Percentiles rank a stretch among this genome's conserved stretches.
phyloP scores from a whole-genome alignment of 495 filamentous ascomycete species.

The Haplographium delicatum region DNA sequence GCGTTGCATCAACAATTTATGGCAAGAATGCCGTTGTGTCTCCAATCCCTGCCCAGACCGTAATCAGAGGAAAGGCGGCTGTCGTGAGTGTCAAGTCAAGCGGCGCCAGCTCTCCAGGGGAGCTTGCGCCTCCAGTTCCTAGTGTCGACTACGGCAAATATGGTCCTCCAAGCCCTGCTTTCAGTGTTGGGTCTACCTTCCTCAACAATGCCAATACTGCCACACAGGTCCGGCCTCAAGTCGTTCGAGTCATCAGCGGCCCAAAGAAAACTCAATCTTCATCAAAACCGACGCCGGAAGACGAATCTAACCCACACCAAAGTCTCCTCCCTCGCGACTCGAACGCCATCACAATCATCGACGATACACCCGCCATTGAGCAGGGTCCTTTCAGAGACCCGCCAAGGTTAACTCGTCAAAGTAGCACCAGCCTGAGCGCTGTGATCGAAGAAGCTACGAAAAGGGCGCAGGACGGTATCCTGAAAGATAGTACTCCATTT shows the following conservation, averaged over 20 bases:
- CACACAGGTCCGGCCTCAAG: slow-evolving; percentile 46
- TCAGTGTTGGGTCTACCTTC: slow-evolving; percentile 62
- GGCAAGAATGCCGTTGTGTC: slow-evolving; percentile 79
- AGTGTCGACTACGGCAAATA: slow-evolving; percentile 48
- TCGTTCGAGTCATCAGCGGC: slow-evolving; percentile 46
- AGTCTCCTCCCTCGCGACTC: slow-evolving; percentile 23
- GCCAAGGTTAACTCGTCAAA: slow-evolving; percentile 27
- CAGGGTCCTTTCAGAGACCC: slow-evolving; percentile 59
- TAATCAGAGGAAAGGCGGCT: slow-evolving; percentile 76
- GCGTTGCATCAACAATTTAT: slow-evolving; percentile 89
- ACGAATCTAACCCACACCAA: slow-evolving; percentile 27
- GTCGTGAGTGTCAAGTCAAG: slow-evolving; percentile 82
- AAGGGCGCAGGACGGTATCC: slow-evolving; percentile 25
- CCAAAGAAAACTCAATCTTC: slow-evolving; percentile 36
- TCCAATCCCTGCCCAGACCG: slow-evolving; percentile 76
- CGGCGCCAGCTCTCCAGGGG: slow-evolving; percentile 39
- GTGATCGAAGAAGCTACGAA: slow-evolving; percentile 47
- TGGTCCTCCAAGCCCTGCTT: slow-evolving; percentile 44
- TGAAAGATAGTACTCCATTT: slow-evolving; percentile 44
- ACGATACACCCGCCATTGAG: slow-evolving; percentile 42
- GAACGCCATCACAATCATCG: slow-evolving; percentile 40
- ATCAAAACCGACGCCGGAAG: slow-evolving; percentile 29
- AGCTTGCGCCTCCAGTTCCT: slow-evolving; percentile 49
- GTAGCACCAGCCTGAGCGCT: slow-evolving; percentile 43
- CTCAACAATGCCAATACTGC: slow-evolving; percentile 54